Evolutionary conservation across 331 rosid species (phyloP), one percentile per base, ranked within the genome.

Genomic region (Ulmus americana): DNA sequence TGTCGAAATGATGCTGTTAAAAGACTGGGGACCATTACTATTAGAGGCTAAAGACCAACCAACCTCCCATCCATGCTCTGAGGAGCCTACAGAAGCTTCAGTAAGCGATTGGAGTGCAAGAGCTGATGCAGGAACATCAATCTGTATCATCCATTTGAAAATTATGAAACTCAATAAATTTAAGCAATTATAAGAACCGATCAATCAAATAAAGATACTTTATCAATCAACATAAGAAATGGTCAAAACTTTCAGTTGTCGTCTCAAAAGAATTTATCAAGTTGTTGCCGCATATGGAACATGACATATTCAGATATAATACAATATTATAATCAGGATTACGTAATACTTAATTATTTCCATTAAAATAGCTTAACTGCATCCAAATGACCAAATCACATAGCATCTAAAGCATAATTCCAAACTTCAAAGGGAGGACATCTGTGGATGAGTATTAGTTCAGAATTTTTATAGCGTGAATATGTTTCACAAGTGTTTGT

Each of bases 21-120:
- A 66, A 44, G 82, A 67, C 58, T 76, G 85, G 47, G 84, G 70
- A 72, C 74, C 85, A 39, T 63, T 85, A 65, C 48, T 69, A 52
- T 79, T 55, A 45, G 97, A 89, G 68, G 95, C 86, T 82, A 92
- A 79, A 62, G 95, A 89, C 96, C 95, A 92, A 69, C 98, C 98
- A 56, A 83, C 80, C 80, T 89, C 98, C 96, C 98, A 92, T 77
- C 84, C 86, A 35, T 79, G 87, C 60, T 89, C 82, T 6, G 79
- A 63, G 69, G 87, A 70, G 71, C 84, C 86, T 20, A 67, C 55
- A 61, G 98, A 92, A 69, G 90, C 82, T 79, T 81, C 89, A 62
- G 82, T 76, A 80, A 92, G 86, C 62, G 89, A 77, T 76, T 86
- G 88, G 44, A 86, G 78, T 70, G 86, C 84, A 43, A 65, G 59